Base-by-base conservation (phyloP, 31 red algal species). In the Asparagopsis taxiformis region DNA sequence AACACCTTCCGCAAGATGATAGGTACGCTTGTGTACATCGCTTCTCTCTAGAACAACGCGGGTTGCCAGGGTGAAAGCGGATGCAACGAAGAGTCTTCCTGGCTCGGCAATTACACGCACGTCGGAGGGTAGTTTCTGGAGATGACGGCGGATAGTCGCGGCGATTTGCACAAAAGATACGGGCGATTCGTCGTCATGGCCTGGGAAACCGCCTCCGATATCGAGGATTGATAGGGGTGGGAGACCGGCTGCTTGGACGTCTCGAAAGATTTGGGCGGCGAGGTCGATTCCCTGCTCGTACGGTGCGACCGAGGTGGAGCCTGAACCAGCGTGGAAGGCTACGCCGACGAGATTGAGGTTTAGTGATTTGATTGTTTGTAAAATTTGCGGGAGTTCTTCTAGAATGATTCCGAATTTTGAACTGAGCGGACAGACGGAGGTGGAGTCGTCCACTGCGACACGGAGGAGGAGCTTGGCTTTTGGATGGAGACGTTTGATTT, bases 171-270 rank as follows among this genome's bases (percentile, higher is more conserved):
- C 64, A 75, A 96, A 96, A 9, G 93, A 81, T 20, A 96, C 81
- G 13, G 68, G 35, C 9, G 93, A 59, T 21, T 91, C 86, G 19
- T 75, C 81, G 66, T 90, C 85, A 51, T 56, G 69, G 2, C 80
- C 94, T 24, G 94, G 94, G 44, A 92, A 97, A 0, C 94, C 94
- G 52, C 94, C 94, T 1, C 94, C 94, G 82, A 97, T 93, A 74
- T 97, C 94, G 38, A 97, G 55, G 11, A 97, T 43, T 16, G 44
- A 62, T 21, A 97, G 51, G 25, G 82, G 82, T 23, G 61, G 65
- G 17, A 92, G 58, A 54, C 89, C 89, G 7, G 55, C 3, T 3
- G 49, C 30, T 11, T 37, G 24, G 13, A 65, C 84, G 17, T 52
- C 31, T 19, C 70, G 55, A 35, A 83, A 82, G 17, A 92, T 77